phyloP scores from a whole-genome alignment of 2,329 filamentous ascomycete species.

The Penicillium sclerotiorum region DNA sequence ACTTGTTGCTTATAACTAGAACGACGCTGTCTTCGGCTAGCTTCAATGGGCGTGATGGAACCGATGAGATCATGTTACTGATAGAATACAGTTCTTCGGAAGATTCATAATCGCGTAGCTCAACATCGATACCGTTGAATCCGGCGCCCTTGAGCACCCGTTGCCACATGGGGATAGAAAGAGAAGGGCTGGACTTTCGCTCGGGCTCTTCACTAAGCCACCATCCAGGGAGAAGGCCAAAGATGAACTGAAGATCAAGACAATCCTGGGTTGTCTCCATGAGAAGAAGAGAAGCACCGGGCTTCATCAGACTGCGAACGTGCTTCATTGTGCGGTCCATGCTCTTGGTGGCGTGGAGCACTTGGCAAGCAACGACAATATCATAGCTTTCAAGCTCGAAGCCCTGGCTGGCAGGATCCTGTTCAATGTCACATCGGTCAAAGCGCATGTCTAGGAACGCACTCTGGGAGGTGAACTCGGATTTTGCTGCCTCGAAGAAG shows the following conservation, averaged over 20 bases:
- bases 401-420: conserved; percentile 36
- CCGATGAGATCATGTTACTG: background rate
- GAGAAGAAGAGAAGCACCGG: conserved; percentile 50
- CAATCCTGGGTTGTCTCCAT: conserved; percentile 38
- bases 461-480: conserved; percentile 8
- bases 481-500: conserved; percentile 40
- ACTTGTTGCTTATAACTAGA: background rate
- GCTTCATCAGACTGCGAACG: conserved; percentile 40
- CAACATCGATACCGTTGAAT: conserved; percentile 6
- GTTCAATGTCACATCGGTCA: conserved; percentile 36
- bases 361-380: conserved; percentile 41
- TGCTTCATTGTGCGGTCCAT: conserved; percentile 33
- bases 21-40: background rate
- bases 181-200: background rate
- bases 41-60: background rate
- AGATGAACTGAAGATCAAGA: conserved; percentile 15
- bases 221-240: conserved; percentile 27
- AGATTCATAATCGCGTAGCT: conserved; percentile 7
- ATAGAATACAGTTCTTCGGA: background rate
- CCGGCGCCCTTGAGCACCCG: background rate
- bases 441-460: conserved; percentile 19
- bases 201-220: conserved; percentile 24
- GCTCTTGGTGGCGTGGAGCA: conserved; percentile 42
- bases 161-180: background rate
- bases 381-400: conserved; percentile 39